Evolutionary conservation across 2,329 filamentous ascomycete genomes (phyloP), one percentile per base, ranked within the genome.

Genomic region (Lasiodiplodia sp.): DNA sequence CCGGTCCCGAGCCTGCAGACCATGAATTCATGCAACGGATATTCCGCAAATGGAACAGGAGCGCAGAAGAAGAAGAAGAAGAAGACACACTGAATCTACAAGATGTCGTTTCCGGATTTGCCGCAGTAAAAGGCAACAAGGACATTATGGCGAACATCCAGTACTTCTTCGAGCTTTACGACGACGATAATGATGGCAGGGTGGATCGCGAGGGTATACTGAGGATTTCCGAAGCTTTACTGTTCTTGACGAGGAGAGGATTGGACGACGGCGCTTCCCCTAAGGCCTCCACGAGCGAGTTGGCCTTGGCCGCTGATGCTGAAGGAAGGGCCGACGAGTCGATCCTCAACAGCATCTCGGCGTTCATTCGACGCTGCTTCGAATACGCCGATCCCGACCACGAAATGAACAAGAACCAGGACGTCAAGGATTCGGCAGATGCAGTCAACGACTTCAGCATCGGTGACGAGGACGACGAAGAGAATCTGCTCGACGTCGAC

Each of bases 141-240:
- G 96, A 99, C 79, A 97, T 99, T 72, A 97, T 99, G 95, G 93
- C 93, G 37, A 96, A 92, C 69, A 98, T 99, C 76, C 96, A 90
- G 70, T 98, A 98, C 81, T 98, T 99, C 79, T 99, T 99, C 74
- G 93, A 97, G 75, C 87, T 99, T 0, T 97, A 98, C 78, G 96
- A 99, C 77, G 95, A 99, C 72, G 91, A 95, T 74, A 88, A 89
- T 1, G 94, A 97, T 77, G 96, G 96, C 31, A 93, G 89, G 73
- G 94, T 99, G 5, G 96, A 98, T 75, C 89, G 96, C 12, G 96
- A 99, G 79, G 96, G 96, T 6, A 99, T 99, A 69, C 80, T 99
- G 55, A 87, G 94, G 56, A 98, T 99, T 77, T 97, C 94, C 0
- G 96, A 99, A 80, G 93, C 95, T 0, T 83, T 99, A 38, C 83